These are phyloP conservation scores for Xylariales sp. DNA, from an alignment of 2,329 filamentous ascomycete species.

Conservation along the genomic window DNA sequence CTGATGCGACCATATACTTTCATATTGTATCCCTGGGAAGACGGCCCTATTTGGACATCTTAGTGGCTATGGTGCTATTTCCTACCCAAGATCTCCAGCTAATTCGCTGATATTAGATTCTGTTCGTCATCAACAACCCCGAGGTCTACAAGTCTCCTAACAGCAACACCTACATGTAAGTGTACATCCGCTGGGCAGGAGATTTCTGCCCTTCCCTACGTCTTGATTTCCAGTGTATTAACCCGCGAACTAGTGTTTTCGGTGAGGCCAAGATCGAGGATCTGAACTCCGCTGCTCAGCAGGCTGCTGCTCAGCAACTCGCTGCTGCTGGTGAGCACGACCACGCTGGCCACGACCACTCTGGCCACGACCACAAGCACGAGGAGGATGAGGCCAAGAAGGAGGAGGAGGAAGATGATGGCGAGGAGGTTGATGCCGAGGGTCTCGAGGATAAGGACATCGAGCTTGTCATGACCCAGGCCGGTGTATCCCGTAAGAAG, in stretches of 20 bases:
- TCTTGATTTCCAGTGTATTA: no score
- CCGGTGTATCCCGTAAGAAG: conserved; percentile 95
- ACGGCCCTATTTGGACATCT: no score
- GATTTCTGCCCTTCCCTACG: no score
- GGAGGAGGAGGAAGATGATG: conserved; percentile 86
- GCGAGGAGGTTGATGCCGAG: conserved; percentile 89
- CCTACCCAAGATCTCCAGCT: no score
- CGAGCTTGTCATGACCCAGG: conserved; percentile 97
- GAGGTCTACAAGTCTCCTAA: conserved; percentile 99
- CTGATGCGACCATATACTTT: no score
- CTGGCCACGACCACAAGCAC: conserved; percentile 65
- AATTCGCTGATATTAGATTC: no score
- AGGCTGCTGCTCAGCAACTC: conserved; percentile 92
- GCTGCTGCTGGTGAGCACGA: conserved; percentile 64
- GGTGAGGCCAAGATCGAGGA: conserved; percentile 99
- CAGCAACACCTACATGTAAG: conserved; percentile 99
- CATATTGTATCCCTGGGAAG: no score
- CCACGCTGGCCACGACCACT: conserved; percentile 62
- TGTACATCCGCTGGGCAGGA: no score
- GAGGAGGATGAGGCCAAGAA: conserved; percentile 65
- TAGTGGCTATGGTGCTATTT: no score
- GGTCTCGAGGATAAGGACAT: conserved; percentile 99
- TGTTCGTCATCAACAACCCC: conserved; percentile 99
- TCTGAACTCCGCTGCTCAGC: conserved; percentile 96
- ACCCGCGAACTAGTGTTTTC: conserved; percentile 69